Percentiles rank a stretch among this genome's conserved stretches.
Evolutionary conservation across 192 early-diverging fungal genomes (phyloP).

Genomic region (Ramicandelaber brevisporus): DNA sequence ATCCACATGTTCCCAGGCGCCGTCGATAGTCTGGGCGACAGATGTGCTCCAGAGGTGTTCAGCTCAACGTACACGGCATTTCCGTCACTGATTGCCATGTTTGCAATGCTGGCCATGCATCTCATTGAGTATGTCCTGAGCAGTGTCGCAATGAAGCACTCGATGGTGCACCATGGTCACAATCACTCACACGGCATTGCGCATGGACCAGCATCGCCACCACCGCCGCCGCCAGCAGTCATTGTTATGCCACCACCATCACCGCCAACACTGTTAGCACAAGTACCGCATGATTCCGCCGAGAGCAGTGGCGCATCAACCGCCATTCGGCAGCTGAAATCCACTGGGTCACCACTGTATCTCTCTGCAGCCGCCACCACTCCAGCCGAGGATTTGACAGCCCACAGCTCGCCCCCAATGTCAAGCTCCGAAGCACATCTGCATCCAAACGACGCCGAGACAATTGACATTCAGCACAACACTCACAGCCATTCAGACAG

Average conservation of each 20-base stretch:
- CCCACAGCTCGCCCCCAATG: background rate
- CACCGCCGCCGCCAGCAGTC: background rate
- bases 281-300: conserved; percentile 1
- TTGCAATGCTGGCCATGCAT: conserved; percentile 36
- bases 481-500: background rate
- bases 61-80: conserved; percentile 19
- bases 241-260: background rate
- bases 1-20: conserved; percentile 50
- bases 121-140: conserved; percentile 28
- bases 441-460: background rate
- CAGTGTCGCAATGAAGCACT: conserved; percentile 13
- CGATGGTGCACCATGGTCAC: conserved; percentile 7
- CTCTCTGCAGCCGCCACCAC: background rate
- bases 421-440: background rate
- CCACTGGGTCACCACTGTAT: too few relatives aligned
- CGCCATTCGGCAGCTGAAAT: too few relatives aligned
- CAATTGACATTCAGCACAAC: background rate
- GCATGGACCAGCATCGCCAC: background rate
- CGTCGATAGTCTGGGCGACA: conserved; percentile 17
- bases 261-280: background rate
- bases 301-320: background rate
- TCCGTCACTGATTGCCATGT: conserved; percentile 27
- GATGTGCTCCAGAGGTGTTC: conserved; percentile 22
- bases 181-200: background rate
- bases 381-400: background rate